Evolutionary conservation across 352 stramenopile genomes (phyloP).

Genomic region (Achlya hypogyna): DNA sequence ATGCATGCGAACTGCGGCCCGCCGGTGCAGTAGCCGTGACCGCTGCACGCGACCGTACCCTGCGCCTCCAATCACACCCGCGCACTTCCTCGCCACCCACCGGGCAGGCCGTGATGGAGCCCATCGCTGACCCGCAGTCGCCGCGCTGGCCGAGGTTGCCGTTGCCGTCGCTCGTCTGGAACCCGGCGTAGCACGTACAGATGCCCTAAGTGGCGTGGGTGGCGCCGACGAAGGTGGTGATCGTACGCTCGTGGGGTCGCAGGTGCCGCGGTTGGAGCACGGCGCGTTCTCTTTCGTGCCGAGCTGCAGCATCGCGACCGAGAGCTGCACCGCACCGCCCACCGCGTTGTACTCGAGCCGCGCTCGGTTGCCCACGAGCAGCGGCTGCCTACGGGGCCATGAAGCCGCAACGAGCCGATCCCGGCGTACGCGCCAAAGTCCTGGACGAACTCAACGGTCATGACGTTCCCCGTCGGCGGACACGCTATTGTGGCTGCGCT

Average conservation of each 20-base stretch:
- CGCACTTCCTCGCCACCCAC: slow-evolving; percentile 18
- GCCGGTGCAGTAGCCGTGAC: slow-evolving; percentile 62
- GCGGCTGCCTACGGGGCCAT: slow-evolving; percentile 31
- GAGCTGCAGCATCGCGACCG: slow-evolving; percentile 47
- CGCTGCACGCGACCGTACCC: slow-evolving; percentile 55
- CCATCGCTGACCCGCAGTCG: slow-evolving; percentile 52
- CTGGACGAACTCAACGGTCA: slow-evolving; percentile 72
- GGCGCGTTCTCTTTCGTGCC: slow-evolving; percentile 88
- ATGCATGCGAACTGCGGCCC: slow-evolving; percentile 62
- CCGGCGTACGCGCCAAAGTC: slow-evolving; percentile 51
- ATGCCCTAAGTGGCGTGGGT: slow-evolving; percentile 31
- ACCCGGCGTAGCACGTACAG: slow-evolving; percentile 80
- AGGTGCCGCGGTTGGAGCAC: slow-evolving; percentile 61
- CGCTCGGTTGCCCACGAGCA: slow-evolving; percentile 62
- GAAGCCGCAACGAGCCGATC: not conserved
- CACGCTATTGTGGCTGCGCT: slow-evolving; percentile 50
- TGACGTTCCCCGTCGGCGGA: slow-evolving; percentile 52
- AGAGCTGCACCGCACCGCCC: slow-evolving; percentile 35
- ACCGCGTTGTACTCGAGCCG: slow-evolving; percentile 46
- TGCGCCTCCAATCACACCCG: not conserved
- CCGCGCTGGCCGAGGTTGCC: slow-evolving; percentile 43
- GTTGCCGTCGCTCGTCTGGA: slow-evolving; percentile 57
- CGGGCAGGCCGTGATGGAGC: slow-evolving; percentile 42
- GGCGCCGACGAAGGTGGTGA: not conserved
- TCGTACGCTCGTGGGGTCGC: slow-evolving; percentile 41